Evolutionary conservation across 129 eudicot genomes (phyloP).

Genomic region (Pittosporum tobira): DNA sequence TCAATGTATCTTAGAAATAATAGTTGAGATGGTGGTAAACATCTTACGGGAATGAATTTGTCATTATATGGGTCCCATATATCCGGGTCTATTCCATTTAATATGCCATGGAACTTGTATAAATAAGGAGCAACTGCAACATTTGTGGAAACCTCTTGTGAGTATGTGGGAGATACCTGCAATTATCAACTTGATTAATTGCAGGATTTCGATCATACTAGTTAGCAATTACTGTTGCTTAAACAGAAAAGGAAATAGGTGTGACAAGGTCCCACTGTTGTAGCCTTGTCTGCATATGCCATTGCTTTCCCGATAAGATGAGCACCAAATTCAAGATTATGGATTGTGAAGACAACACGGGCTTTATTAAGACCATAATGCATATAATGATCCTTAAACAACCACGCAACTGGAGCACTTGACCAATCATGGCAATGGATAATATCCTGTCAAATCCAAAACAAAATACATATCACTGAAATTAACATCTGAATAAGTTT

Average conservation of each 20-base stretch:
- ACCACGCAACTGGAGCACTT: conserved; percentile 99
- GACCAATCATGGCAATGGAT: conserved; percentile 99
- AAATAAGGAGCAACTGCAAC: conserved; percentile 73
- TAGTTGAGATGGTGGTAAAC: too few species aligned
- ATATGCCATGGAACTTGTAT: conserved; percentile 88
- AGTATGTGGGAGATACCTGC: conserved; percentile 94
- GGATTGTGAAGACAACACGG: conserved; percentile 85
- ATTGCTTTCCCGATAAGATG: conserved; percentile 71
- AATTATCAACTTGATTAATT: conserved; percentile 9
- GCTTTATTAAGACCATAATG: conserved; percentile 87
- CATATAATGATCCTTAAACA: conserved; percentile 75
- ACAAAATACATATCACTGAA: conserved; percentile 9
- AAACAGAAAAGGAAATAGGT: not conserved
- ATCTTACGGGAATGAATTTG: conserved; percentile 82
- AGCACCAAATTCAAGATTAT: conserved; percentile 97
- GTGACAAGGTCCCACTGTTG: conserved; percentile 56
- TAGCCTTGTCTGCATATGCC: conserved; percentile 82
- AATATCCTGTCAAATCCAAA: conserved; percentile 57
- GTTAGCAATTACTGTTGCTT: not conserved
- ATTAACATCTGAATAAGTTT: conserved; percentile 2
- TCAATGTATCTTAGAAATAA: too few species aligned
- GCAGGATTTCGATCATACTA: conserved; percentile 3
- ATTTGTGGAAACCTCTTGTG: conserved; percentile 78
- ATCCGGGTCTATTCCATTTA: conserved; percentile 98
- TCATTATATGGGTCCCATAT: conserved; percentile 98